A percentile compares a stretch with the other conserved stretches of the same genome.
Evolutionary conservation across 345 rosid species (phyloP).

Genomic region (Sonneratia alba): DNA sequence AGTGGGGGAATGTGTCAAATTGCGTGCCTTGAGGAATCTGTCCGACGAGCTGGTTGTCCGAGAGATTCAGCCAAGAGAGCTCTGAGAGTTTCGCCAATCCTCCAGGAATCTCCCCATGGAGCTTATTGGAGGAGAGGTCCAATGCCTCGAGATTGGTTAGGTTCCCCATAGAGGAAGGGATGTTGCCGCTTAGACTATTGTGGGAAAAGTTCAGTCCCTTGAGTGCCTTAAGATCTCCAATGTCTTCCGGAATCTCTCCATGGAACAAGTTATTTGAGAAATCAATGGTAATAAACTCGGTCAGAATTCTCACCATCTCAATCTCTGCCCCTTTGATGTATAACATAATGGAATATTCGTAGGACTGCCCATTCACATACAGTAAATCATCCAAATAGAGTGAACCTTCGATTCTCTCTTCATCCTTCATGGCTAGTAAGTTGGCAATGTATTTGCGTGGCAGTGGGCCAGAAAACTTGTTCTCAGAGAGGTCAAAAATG

Average conservation of each 20-base stretch:
- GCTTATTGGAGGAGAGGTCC: neutral
- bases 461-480: neutral
- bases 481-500: constrained; percentile 11
- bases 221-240: neutral
- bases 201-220: neutral
- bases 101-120: neutral
- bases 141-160: neutral
- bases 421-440: neutral
- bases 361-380: neutral
- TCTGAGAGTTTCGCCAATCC: neutral
- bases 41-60: neutral
- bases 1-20: neutral
- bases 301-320: neutral
- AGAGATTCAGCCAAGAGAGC: neutral
- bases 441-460: neutral
- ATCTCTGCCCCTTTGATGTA: constrained; percentile 10
- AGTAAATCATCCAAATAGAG: no score
- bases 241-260: neutral
- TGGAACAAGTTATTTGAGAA: neutral
- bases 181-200: neutral
- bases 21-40: neutral
- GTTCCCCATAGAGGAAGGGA: neutral
- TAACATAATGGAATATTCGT: neutral
- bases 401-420: no score
- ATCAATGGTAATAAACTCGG: neutral